Percentiles rank a stretch among this genome's conserved stretches.
Conservation (phyloP, 305 asterid genomes). For the Coffea humblotiana region DNA sequence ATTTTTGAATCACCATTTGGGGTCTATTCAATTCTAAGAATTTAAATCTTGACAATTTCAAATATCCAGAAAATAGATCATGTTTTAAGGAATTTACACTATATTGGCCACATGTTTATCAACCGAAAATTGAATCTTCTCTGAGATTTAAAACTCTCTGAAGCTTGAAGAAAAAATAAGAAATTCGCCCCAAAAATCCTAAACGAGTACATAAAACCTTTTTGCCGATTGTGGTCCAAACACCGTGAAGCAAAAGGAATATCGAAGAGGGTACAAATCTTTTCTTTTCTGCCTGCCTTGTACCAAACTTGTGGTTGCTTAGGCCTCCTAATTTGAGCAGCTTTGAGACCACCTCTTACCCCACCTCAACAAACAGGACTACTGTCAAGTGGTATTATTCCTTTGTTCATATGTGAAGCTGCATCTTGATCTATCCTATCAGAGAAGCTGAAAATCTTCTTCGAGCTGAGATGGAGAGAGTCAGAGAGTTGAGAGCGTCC, state of each 20-base stretch:
- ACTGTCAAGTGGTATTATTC: background rate
- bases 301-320: background rate
- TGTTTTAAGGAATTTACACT: background rate
- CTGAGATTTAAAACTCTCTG: too few relatives aligned
- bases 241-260: background rate
- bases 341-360: background rate
- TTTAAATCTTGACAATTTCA: background rate
- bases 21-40: background rate
- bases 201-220: background rate
- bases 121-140: too few relatives aligned
- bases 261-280: background rate
- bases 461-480: background rate
- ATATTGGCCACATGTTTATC: background rate
- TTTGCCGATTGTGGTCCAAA: background rate
- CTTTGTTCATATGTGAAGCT: background rate
- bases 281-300: background rate
- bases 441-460: background rate
- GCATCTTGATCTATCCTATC: background rate
- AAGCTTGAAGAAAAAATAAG: too few relatives aligned
- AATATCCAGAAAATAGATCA: too few relatives aligned
- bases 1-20: background rate
- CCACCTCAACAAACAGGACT: background rate
- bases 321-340: background rate
- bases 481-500: too few relatives aligned
- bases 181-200: background rate